Conservation (phyloP, 768 basidiomycete species). For the Obba rivulosa region DNA sequence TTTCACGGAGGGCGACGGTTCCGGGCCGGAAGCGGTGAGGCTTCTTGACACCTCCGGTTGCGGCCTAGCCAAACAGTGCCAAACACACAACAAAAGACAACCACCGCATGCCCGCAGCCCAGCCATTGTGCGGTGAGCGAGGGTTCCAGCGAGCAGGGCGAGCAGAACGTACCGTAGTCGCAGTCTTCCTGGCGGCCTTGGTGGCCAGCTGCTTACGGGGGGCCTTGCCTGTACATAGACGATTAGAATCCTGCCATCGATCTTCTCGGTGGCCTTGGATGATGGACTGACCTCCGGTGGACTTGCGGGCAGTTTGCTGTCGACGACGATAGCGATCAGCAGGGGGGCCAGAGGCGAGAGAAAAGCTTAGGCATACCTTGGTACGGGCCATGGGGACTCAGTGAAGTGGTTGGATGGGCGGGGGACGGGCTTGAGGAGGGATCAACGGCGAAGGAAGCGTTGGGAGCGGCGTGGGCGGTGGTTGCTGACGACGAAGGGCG, state of each 20-base stretch:
- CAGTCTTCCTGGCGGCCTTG: conserved; percentile 40
- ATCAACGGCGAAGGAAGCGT: conserved; percentile 6
- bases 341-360: conserved; percentile 1
- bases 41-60: conserved; percentile 96
- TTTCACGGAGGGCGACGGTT: conserved; percentile 99
- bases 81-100: conserved; percentile 12
- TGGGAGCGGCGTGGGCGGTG: conserved; percentile 16
- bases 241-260: conserved; percentile 16
- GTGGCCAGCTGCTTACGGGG: conserved; percentile 41
- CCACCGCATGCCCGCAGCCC: neutral
- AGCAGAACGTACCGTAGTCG: conserved; percentile 23
- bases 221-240: conserved; percentile 29
- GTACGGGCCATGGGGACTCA: conserved; percentile 71
- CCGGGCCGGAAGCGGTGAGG: conserved; percentile 96
- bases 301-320: conserved; percentile 98
- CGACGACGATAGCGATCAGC: conserved; percentile 24
- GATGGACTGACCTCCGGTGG: conserved; percentile 77
- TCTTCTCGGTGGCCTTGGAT: conserved; percentile 25
- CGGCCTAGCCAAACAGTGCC: conserved; percentile 18
- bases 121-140: neutral
- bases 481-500: conserved; percentile 19
- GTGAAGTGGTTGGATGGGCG: conserved; percentile 13
- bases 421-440: conserved; percentile 13
- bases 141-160: conserved; percentile 8
- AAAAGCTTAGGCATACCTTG: conserved; percentile 47